Conservation (phyloP, 192 early-diverging fungal species). For the Spinellus fusiger region DNA sequence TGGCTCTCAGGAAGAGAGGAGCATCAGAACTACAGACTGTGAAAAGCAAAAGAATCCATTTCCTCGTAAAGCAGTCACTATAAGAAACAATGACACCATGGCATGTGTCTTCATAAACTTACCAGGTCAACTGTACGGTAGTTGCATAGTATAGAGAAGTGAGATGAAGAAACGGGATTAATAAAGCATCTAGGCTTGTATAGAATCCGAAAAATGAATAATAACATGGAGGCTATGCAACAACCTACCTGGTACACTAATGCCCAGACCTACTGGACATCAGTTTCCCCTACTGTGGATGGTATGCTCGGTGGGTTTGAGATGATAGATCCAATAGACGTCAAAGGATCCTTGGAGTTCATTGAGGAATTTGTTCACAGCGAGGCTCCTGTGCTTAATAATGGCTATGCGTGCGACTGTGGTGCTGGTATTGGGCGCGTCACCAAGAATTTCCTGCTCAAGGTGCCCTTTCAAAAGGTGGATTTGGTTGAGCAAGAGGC, state of each 20-base stretch:
- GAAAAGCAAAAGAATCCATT: no score
- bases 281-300: constrained; percentile 59
- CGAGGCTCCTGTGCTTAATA: constrained; percentile 9
- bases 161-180: no score
- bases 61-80: no score
- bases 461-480: constrained; percentile 69
- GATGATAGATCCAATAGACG: constrained; percentile 65
- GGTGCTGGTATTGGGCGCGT: constrained; percentile 96
- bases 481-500: constrained; percentile 88
- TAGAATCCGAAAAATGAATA: background rate
- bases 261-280: constrained; percentile 53
- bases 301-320: constrained; percentile 93
- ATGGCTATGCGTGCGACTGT: constrained; percentile 63
- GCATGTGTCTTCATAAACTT: no score
- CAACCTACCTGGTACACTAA: constrained; percentile 57
- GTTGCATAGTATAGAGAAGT: no score
- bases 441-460: constrained; percentile 75
- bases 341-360: constrained; percentile 61
- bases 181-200: background rate
- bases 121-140: no score
- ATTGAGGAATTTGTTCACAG: constrained; percentile 54
- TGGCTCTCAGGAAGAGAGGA: no score
- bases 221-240: constrained; percentile 8
- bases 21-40: no score
- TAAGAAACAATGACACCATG: no score